phyloP scores from a whole-genome alignment of 2,329 filamentous ascomycete species.

The Cercospora citrullina region DNA sequence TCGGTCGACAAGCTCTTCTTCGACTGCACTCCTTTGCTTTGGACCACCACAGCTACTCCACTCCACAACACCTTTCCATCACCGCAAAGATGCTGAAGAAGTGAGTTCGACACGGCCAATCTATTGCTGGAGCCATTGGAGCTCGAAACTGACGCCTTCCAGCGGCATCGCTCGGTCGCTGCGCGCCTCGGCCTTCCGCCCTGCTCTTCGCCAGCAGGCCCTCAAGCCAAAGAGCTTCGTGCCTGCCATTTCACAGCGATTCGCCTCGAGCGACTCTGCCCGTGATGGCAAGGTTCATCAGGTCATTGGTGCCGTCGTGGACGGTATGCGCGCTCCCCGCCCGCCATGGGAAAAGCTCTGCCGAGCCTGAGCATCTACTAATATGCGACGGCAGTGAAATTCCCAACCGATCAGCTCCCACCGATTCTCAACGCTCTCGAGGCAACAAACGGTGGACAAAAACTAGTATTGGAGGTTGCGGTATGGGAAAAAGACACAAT shows the following conservation, averaged over 20 bases:
- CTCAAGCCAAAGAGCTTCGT: constrained; percentile 60
- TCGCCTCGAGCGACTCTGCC: constrained; percentile 59
- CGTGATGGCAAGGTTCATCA: constrained; percentile 67
- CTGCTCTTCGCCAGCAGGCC: constrained; percentile 58
- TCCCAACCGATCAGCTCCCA: constrained; percentile 89
- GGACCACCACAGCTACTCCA: constrained; percentile 12
- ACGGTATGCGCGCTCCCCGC: constrained; percentile 65
- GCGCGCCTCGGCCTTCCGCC: constrained; percentile 60
- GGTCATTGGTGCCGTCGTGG: constrained; percentile 98
- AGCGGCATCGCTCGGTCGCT: constrained; percentile 68
- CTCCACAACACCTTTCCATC: constrained; percentile 19
- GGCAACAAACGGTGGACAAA: constrained; percentile 87
- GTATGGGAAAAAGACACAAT: constrained; percentile 58
- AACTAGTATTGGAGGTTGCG: constrained; percentile 93
- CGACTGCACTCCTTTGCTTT: constrained; percentile 13
- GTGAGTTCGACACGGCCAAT: constrained; percentile 53
- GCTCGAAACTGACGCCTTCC: constrained; percentile 37
- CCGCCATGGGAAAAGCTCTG: constrained; percentile 25
- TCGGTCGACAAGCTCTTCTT: constrained; percentile 11
- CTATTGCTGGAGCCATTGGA: constrained; percentile 41
- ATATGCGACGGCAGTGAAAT: constrained; percentile 72
- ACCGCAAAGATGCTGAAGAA: constrained; percentile 79
- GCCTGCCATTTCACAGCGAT: constrained; percentile 61
- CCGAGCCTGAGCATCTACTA: constrained; percentile 26
- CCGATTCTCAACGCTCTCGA: constrained; percentile 96